Evolutionary conservation across 2,329 filamentous ascomycete genomes (phyloP), one percentile per base, ranked within the genome.

Genomic region (Dissoconium aciculare): DNA sequence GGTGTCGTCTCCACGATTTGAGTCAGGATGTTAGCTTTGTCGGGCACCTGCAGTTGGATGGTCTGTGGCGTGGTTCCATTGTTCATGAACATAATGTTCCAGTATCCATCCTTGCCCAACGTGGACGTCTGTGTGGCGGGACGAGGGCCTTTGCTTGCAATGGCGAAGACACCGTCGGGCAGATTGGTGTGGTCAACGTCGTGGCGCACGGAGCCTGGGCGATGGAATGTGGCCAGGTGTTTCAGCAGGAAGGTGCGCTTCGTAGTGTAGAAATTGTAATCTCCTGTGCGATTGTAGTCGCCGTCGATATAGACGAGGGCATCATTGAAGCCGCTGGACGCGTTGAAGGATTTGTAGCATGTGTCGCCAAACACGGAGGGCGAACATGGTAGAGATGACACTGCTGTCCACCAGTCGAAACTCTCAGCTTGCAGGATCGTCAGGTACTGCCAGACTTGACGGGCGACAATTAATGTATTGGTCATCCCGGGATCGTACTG

Each of bases 191-290:
- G 4, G 27, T 17, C 14, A 12, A 16, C 13, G 27, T 12, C 4
- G 27, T 28, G 15, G 15, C 14, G 2, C 27, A 28, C 14, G 27
- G 27, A 4, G 14, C 14, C 17, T 9, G 9, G 80, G 80, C 82
- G 19, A n/a, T 23, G 19, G 19, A 23, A 23, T 8, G 19, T 23
- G 19, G 19, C 19, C 8, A 23, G n/a, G 19, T 23, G 19, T n/a
- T 23, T 23, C 19, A 23, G 19, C 19, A 23, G 8, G 8, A 8
- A 23, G 19, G 19, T 23, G 19, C 19, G 19, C 19, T 23, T 23
- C 8, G 19, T 23, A n/a, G 8, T 8, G 19, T 23, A 23, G 19
- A 23, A 23, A n/a, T 23, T 23, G 19, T 23, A 23, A n/a, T 23
- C 19, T n/a, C n/a, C n/a, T 8, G 19, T 23, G 8, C n/a, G 19